Evolutionary conservation across 2,329 filamentous ascomycete species (phyloP).

Genomic region (Fusarium incarnatum): DNA sequence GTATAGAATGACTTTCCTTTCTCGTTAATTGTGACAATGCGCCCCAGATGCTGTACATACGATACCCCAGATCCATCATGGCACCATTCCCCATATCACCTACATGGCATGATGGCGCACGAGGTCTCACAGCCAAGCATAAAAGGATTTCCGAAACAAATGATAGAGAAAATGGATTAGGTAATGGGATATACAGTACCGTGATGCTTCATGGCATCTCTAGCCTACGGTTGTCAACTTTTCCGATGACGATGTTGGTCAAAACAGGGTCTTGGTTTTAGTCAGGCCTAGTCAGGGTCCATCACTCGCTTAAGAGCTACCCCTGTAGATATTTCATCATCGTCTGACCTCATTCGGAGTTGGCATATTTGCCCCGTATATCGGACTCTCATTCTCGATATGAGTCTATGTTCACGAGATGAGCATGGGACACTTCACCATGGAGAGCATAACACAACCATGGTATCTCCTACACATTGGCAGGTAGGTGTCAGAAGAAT

Average conservation of each 20-base stretch:
- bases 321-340: slow-evolving; percentile 24
- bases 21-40: too few relatives aligned
- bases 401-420: background rate
- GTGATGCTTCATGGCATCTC: background rate
- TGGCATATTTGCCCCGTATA: slow-evolving; percentile 2
- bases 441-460: too few relatives aligned
- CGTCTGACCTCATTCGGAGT: slow-evolving; percentile 28
- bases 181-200: background rate
- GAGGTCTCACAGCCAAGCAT: background rate
- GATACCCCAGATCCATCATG: slow-evolving; percentile 30
- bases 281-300: slow-evolving; percentile 16
- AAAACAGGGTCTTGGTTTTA: slow-evolving; percentile 24
- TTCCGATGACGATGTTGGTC: slow-evolving; percentile 13
- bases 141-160: background rate
- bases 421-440: background rate
- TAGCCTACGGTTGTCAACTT: slow-evolving; percentile 1
- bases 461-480: too few relatives aligned
- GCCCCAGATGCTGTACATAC: background rate
- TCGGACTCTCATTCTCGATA: background rate
- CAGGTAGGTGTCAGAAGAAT: too few relatives aligned
- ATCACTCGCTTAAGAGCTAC: slow-evolving; percentile 30
- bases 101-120: slow-evolving; percentile 29
- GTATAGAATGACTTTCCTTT: background rate
- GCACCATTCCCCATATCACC: slow-evolving; percentile 20
- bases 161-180: background rate